Evolutionary conservation across 2,329 filamentous ascomycete species (phyloP).

Genomic region (Talaromyces rugulosus): DNA sequence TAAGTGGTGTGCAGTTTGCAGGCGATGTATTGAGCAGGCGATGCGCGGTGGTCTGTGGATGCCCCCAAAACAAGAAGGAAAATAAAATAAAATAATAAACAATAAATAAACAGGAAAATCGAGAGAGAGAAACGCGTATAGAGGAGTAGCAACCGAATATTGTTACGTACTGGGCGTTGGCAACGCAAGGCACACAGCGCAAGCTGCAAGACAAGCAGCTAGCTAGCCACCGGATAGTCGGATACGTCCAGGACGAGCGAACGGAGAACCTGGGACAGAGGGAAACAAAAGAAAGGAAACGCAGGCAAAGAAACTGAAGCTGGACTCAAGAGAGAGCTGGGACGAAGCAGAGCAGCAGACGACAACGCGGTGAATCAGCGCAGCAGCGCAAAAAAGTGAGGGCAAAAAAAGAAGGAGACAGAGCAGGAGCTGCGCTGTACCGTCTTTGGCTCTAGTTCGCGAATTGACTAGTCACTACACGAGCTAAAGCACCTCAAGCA

Average conservation of each 20-base stretch:
- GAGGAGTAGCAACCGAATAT: slow-evolving; percentile 1
- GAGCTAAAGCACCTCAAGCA: not conserved
- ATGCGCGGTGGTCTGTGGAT: not conserved
- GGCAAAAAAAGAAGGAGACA: no score
- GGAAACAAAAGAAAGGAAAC: not conserved
- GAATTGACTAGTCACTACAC: not conserved
- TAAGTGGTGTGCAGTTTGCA: not conserved
- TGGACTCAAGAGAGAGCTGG: no score
- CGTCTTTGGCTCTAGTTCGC: not conserved
- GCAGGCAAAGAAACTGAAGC: no score
- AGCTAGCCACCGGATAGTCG: not conserved
- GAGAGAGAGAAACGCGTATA: not conserved
- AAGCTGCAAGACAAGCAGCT: slow-evolving; percentile 9
- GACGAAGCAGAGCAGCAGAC: no score
- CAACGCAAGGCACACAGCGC: slow-evolving; percentile 10
- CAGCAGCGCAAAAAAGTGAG: no score
- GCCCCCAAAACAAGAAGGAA: not conserved
- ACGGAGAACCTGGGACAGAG: not conserved
- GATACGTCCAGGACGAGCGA: not conserved
- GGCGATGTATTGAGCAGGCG: not conserved
- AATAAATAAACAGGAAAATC: not conserved
- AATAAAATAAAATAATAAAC: not conserved
- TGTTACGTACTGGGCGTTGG: not conserved
- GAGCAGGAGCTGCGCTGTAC: no score
- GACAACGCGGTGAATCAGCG: no score